Evolutionary conservation across 73 alveolate species (phyloP), one percentile per base, ranked within the genome.

Genomic region (Blepharisma stoltei): DNA sequence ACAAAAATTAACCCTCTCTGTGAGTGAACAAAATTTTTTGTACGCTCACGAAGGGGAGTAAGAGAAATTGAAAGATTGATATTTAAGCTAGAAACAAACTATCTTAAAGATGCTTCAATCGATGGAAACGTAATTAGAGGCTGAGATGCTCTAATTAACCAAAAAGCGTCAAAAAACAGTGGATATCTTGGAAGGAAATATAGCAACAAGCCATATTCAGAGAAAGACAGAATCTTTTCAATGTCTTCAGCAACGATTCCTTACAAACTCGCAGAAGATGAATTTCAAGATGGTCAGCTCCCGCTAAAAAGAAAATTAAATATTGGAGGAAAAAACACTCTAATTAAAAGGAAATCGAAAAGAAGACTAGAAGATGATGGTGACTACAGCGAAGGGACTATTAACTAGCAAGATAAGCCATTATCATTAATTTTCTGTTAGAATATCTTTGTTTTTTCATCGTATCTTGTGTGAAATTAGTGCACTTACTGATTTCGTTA

Each of bases 81-180:
- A 14, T 60, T 14, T 4, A 60, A 60, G 23, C 73, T 60, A 0
- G 73, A 60, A 60, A 60, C 73, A 14, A 60, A 60, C 46, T 60
- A 60, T 60, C 73, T 60, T 18, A 60, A 38, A 38, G 73, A 60
- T 38, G 14, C 47, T 60, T 60, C 73, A 14, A 25, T 60, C 46
- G 73, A 60, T 20, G 73, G 73, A 60, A 60, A 60, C 46, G 45
- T 60, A 14, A 8, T 60, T 14, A 60, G 23, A 60, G 73, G 73
- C 73, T 60, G 73, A 38, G 73, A 60, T 18, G 73, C 73, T 14
- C 46, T 60, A 18, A 25, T 60, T 20, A 18, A 14, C 23, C 18
- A n/a, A 20, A 60, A 60, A 25, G 49, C 73, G 23, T 14, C 38
- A 9, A 60, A 60, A 60, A 60, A n/a, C 2, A 60, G 46, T 38